Base-by-base conservation (phyloP, 2,329 filamentous ascomycete genomes). In the Fusarium guadeloupense region DNA sequence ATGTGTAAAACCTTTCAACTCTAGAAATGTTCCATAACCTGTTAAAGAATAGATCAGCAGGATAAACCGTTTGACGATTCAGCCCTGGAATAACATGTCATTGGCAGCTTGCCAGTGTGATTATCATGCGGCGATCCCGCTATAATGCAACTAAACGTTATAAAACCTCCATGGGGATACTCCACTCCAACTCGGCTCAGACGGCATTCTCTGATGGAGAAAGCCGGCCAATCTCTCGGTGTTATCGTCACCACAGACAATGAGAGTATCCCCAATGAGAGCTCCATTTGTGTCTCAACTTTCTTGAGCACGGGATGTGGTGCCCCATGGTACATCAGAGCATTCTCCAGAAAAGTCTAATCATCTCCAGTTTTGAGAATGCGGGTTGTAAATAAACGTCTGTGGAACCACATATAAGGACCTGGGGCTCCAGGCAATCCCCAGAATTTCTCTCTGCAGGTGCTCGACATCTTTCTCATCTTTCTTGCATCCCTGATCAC, bases 181-280 rank as follows among this genome's bases (percentile, higher is more conserved):
- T 46, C 60, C 49, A 64, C 55, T 21, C 17, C 40, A 17, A 53
- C 19, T 28, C 61, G 61, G 61, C 40, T 65, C 39, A 46, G 46
- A 65, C 61, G 61, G 61, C 61, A 64, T 41, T 58, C 31, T 26
- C 10, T n/a, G 46, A 65, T 65, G 61, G 61, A 61, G 45, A 37
- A 53, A 10, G 28, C 64, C 66, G 66, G 66, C 66, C 46, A 68
- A 57, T 59, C 48, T 41, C 56, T 69, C 66, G 66, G 66, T 69
- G 57, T 21, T 66, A 67, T 47, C 66, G 64, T 68, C 60, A 57
- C 46, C 46, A 42, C 57, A 45, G 44, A 41, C 45, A 43, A 41
- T 38, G 46, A 39, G 55, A 50, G 28, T 35, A 54, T 54, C 49
- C 50, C 60, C 57, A 44, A 49, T 25, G 25, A 33, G 48, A 37